Base-by-base conservation (phyloP, 2,329 filamentous ascomycete species). In the Endoconidiophora polonica region DNA sequence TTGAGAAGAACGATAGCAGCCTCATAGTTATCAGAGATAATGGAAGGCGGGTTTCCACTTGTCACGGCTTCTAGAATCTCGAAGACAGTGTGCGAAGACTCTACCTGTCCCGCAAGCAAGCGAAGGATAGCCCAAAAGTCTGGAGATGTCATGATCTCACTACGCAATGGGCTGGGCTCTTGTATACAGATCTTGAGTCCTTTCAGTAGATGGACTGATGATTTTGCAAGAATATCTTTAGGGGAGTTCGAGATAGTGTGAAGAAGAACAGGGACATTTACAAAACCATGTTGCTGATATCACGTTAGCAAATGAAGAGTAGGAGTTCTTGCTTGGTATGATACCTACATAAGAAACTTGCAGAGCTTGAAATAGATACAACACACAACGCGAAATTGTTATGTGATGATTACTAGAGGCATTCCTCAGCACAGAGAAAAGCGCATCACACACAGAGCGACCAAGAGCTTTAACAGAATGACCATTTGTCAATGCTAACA, bases 1-100 rank as follows among this genome's bases (percentile, higher is more conserved):
- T 93, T 93, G 22, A 95, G 74, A 20, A 98, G 70, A 26, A 75
- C 72, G 49, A 98, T 81, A 3, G 85, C 83, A 20, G 86, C 81
- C 60, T 95, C 87, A 59, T 96, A 98, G 58, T 98, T 98, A 60
- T 96, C 91, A 22, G 88, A 86, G 53, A 87, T 90, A 46, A 98
- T 84, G 4, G 88, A 83, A 12, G 84, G 80, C 16, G 81, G 81
- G n/a, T 77, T 73, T 12, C 81, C 82, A 10, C 74, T 75, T 2
- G 86, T 78, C 23, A 88, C 79, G 49, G 76, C 79, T 59, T 91
- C 83, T 0, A 95, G 71, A n/a, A 96, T 83, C 49, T 83, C 78
- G 62, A 96, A 96, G 0, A 94, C 87, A 14, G 81, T 72, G 0
- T 80, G 72, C 2, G 86, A 83, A 23, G 83, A 81, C 48, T 85